Evolutionary conservation across 805 yeast genomes (phyloP).

Genomic region (Lachancea sp.): DNA sequence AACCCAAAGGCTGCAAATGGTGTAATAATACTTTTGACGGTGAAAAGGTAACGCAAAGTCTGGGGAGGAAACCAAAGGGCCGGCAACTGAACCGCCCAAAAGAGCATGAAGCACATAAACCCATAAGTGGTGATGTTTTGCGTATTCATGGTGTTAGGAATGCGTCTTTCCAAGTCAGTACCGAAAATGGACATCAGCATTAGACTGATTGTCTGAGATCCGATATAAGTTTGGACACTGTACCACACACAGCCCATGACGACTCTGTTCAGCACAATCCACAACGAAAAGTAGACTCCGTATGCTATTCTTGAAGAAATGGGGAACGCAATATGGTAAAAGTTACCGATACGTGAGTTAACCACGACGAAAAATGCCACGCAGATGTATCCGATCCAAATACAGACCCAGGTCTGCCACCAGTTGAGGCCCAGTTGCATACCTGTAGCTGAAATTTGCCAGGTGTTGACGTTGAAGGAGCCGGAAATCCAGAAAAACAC

Average conservation of each 20-base stretch:
- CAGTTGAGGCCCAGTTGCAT: slow-evolving; percentile 71
- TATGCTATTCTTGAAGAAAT: slow-evolving; percentile 76
- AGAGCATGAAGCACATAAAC: slow-evolving; percentile 70
- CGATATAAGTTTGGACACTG: slow-evolving; percentile 78
- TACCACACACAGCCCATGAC: slow-evolving; percentile 89
- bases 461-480: slow-evolving; percentile 83
- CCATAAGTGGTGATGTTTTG: slow-evolving; percentile 63
- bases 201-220: slow-evolving; percentile 76
- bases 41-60: slow-evolving; percentile 73
- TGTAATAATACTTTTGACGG: slow-evolving; percentile 69
- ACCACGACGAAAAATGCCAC: slow-evolving; percentile 64
- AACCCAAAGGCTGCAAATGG: slow-evolving; percentile 83
- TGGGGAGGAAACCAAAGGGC: slow-evolving; percentile 82
- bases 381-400: slow-evolving; percentile 76
- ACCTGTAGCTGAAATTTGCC: slow-evolving; percentile 90
- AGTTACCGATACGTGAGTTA: slow-evolving; percentile 73
- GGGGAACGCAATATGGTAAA: slow-evolving; percentile 81
- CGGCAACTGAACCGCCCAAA: slow-evolving; percentile 75
- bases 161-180: slow-evolving; percentile 51
- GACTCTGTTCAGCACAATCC: slow-evolving; percentile 86
- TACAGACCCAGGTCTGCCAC: slow-evolving; percentile 91
- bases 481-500: slow-evolving; percentile 85
- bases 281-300: slow-evolving; percentile 80
- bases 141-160: slow-evolving; percentile 54
- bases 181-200: slow-evolving; percentile 79